phyloP scores from a whole-genome alignment of 2,329 filamentous ascomycete genomes.

The Cadophora malorum region DNA sequence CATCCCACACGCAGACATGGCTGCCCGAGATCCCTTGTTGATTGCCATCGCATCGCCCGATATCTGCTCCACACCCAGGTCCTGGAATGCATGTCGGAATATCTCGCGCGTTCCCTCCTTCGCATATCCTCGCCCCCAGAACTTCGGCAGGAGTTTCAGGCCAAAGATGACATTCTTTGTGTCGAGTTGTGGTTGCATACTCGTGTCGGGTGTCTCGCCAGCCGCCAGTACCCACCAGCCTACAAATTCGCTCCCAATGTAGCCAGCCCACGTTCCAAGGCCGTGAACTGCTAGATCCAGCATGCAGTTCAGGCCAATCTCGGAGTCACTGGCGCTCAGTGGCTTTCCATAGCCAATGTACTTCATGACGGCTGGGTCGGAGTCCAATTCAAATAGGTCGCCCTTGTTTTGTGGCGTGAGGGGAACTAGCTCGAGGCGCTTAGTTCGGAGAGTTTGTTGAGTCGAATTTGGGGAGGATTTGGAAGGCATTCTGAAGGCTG shows the following conservation, averaged over 20 bases:
- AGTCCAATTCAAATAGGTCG: constrained; percentile 11
- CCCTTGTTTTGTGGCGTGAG: constrained; percentile 2
- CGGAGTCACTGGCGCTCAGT: constrained; percentile 16
- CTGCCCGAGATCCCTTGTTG: constrained; percentile 10
- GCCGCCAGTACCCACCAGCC: constrained; percentile 18
- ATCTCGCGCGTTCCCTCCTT: constrained; percentile 17
- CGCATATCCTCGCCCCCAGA: constrained; percentile 16
- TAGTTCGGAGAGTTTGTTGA: constrained; percentile 2
- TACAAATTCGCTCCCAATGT: constrained; percentile 10
- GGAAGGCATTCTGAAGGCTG: not conserved
- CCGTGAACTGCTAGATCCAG: constrained; percentile 5
- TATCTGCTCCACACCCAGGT: constrained; percentile 17
- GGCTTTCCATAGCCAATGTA: constrained; percentile 13
- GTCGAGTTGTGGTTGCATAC: constrained; percentile 4
- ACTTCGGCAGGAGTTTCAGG: constrained; percentile 16
- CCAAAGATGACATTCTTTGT: constrained; percentile 18
- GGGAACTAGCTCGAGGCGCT: constrained; percentile 2
- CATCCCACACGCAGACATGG: constrained; percentile 15
- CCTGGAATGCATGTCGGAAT: constrained; percentile 16
- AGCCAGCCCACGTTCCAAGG: constrained; percentile 12
- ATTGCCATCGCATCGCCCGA: constrained; percentile 15
- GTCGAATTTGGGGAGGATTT: not conserved
- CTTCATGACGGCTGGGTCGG: constrained; percentile 12
- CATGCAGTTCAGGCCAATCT: constrained; percentile 5
- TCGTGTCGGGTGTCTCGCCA: constrained; percentile 6